Evolutionary conservation across 306 rosid genomes (phyloP).

Genomic region (Biancaea sappan): DNA sequence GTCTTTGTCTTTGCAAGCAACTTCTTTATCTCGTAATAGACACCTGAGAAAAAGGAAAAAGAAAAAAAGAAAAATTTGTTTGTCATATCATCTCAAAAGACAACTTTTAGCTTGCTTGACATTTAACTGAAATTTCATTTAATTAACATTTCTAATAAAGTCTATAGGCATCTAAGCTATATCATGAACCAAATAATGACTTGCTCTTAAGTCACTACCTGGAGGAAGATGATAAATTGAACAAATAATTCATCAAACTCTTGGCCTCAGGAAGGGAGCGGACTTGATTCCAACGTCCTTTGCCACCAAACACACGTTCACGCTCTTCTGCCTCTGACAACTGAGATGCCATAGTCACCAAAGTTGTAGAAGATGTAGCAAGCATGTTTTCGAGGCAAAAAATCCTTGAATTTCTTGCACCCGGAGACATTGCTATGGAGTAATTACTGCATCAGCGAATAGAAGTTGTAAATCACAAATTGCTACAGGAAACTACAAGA

Average conservation of each 20-base stretch:
- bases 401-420: constrained; percentile 91
- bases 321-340: constrained; percentile 97
- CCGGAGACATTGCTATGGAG: constrained; percentile 76
- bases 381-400: constrained; percentile 94
- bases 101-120: not conserved
- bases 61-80: not conserved
- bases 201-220: constrained; percentile 51
- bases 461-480: constrained; percentile 17
- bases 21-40: constrained; percentile 71
- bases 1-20: constrained; percentile 72
- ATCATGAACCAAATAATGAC: constrained; percentile 12
- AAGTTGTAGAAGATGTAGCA: constrained; percentile 71
- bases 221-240: constrained; percentile 85
- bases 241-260: constrained; percentile 84
- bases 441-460: constrained; percentile 45
- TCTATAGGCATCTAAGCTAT: not conserved
- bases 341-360: constrained; percentile 94
- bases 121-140: constrained; percentile 1
- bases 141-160: not conserved
- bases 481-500: constrained; percentile 12
- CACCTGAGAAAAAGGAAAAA: constrained; percentile 55
- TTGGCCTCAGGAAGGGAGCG: constrained; percentile 92
- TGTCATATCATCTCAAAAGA: constrained; percentile 6
- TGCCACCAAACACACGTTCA: constrained; percentile 80
- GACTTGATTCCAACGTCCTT: constrained; percentile 96